Evolutionary conservation across 164 flowering plant species (phyloP).

Genomic region (Echeveria elegans): DNA sequence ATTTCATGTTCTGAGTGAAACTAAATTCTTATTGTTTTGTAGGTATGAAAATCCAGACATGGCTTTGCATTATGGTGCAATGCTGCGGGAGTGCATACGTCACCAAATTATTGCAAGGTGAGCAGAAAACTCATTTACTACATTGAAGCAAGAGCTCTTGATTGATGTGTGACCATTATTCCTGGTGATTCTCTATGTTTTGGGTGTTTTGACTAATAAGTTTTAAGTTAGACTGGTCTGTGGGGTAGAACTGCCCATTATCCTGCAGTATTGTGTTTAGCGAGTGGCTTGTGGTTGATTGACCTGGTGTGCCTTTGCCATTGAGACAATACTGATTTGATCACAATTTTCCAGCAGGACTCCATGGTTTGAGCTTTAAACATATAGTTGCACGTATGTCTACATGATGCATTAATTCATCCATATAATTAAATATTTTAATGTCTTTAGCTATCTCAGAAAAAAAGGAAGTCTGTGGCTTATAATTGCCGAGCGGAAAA

Average conservation of each 20-base stretch:
- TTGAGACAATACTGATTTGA: not conserved
- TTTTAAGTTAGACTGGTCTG: too few relatives aligned
- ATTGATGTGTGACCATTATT: not conserved
- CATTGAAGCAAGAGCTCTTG: not conserved
- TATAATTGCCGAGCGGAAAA: too few relatives aligned
- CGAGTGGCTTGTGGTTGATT: not conserved
- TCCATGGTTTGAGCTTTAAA: too few relatives aligned
- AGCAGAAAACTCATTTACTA: slow-evolving; percentile 13
- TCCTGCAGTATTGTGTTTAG: not conserved
- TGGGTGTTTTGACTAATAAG: not conserved
- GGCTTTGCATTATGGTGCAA: slow-evolving; percentile 91
- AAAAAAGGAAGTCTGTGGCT: too few relatives aligned
- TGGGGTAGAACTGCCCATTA: not conserved
- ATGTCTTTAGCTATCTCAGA: too few relatives aligned
- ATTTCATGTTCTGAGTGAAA: not conserved
- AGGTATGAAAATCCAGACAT: slow-evolving; percentile 75
- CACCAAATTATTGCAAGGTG: slow-evolving; percentile 85
- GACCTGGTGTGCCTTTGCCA: not conserved
- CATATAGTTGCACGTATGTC: too few relatives aligned
- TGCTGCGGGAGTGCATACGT: slow-evolving; percentile 96
- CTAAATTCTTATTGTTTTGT: slow-evolving; percentile 3
- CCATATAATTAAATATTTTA: not conserved
- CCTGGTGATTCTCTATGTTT: not conserved
- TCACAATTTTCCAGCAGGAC: not conserved
- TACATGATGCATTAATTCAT: not conserved